Evolutionary conservation across 1,284 basidiomycete genomes (phyloP).

Genomic region (Ceratobasidium sp.): DNA sequence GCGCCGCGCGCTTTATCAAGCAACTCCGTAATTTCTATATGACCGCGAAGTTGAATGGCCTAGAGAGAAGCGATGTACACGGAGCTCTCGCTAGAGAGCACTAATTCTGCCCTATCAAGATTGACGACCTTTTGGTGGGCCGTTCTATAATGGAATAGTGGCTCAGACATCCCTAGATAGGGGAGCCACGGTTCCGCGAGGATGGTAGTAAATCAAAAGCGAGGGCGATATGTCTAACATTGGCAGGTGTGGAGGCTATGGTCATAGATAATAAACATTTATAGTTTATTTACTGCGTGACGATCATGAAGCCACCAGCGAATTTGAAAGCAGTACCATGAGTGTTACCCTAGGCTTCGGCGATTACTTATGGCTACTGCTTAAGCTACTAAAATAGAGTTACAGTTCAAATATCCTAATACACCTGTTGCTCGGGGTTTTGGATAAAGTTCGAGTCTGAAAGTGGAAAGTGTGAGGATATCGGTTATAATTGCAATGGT

Average conservation of each 20-base stretch:
- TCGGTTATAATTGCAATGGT: no score
- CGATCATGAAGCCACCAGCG: neutral
- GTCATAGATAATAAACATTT: no score
- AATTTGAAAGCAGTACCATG: neutral
- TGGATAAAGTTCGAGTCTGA: neutral
- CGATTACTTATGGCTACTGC: neutral
- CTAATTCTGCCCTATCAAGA: slow-evolving; percentile 4
- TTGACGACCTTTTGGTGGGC: neutral
- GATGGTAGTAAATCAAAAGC: no score
- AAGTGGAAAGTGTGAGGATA: neutral
- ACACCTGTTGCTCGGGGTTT: no score
- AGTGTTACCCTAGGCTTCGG: neutral
- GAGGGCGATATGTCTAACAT: no score
- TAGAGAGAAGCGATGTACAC: neutral
- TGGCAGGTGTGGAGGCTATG: no score
- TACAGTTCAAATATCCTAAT: no score
- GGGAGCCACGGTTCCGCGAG: neutral
- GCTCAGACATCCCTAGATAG: neutral
- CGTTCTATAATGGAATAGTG: neutral
- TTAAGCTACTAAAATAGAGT: neutral
- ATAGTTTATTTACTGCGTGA: neutral
- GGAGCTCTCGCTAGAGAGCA: neutral
- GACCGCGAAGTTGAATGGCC: neutral
- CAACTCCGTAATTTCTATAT: neutral
- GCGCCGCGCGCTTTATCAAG: neutral